Base-by-base conservation (phyloP, 2,329 filamentous ascomycete species). In the Hypoxylon sp. region DNA sequence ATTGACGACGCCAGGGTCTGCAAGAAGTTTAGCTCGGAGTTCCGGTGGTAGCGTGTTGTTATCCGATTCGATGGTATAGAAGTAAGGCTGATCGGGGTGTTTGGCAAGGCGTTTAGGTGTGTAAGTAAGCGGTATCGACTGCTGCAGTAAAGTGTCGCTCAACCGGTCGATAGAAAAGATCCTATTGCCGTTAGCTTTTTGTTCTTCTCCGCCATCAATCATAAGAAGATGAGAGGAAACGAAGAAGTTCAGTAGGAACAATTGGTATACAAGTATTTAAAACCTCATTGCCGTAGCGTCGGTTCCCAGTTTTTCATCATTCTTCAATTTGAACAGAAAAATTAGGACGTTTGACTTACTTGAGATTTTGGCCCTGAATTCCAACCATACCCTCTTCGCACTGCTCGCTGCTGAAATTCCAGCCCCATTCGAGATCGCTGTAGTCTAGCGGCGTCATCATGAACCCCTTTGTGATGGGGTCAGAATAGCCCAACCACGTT, bases 401-500 rank as follows among this genome's bases (percentile, higher is more conserved):
- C 74, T 97, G 91, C 72, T 97, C 92, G 71, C 93, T 97, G 74
- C 91, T 94, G 72, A 99, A 98, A 69, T 95, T 97, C 89, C 93
- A 97, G 3, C 91, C 93, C 81, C 92, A 97, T 74, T 97, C 92
- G 23, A 99, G 84, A 35, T 89, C 88, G 49, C 89, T 87, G 69
- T 96, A 97, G 73, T 91, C 91, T 24, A 99, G 78, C 0, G 96
- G 95, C 1, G 94, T 97, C 66, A 98, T 88, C 76, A 96, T 91
- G 70, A 97, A 97, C 31, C 88, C 88, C 70, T 91, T 91, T 2
- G 90, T 93, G 58, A 93, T 88, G 1, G 90, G 87, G 69, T 98
- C 92, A 0, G 92, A 89, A 72, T 98, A 98, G 38, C 93, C 94
- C 3, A 99, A 82, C 93, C 94, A 99, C n/a, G 95, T 90, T 53